Conservation (phyloP, 331 rosid genomes). For the Quercus tomentella region DNA sequence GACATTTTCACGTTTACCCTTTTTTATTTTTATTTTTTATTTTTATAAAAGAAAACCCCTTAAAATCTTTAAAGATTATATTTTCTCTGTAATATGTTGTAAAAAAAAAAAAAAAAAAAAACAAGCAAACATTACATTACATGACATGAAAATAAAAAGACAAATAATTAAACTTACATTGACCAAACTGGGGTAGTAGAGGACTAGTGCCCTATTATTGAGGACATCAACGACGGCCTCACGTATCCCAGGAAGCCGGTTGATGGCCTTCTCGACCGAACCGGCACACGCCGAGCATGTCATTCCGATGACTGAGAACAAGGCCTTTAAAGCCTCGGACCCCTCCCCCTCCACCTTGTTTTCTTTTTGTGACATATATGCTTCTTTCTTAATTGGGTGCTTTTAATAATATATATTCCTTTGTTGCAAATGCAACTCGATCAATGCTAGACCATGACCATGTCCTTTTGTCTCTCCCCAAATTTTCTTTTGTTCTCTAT, state of each 20-base stretch:
- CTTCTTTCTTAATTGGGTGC: constrained; percentile 38
- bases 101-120: too few species aligned
- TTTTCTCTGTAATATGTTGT: too few species aligned
- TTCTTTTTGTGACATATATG: constrained; percentile 1
- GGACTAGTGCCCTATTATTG: constrained; percentile 63
- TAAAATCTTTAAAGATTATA: too few species aligned
- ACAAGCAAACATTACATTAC: neutral
- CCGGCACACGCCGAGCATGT: constrained; percentile 74
- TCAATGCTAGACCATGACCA: too few species aligned
- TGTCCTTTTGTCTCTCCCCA: too few species aligned
- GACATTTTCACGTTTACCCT: too few species aligned
- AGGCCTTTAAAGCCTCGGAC: constrained; percentile 28
- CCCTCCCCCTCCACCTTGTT: constrained; percentile 7
- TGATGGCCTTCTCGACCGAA: constrained; percentile 66
- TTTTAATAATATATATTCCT: neutral
- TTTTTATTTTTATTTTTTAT: too few species aligned
- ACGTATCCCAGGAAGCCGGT: constrained; percentile 69
- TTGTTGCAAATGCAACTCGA: too few species aligned
- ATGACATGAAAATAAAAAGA: too few species aligned
- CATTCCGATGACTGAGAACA: constrained; percentile 67
- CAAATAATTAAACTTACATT: constrained; percentile 34
- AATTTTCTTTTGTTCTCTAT: too few species aligned
- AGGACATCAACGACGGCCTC: constrained; percentile 75
- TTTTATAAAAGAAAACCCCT: too few species aligned
- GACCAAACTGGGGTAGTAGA: constrained; percentile 45